Evolutionary conservation across 2,329 filamentous ascomycete species (phyloP), one percentile per base, ranked within the genome.

Genomic region (Neonectria neomacrospora): DNA sequence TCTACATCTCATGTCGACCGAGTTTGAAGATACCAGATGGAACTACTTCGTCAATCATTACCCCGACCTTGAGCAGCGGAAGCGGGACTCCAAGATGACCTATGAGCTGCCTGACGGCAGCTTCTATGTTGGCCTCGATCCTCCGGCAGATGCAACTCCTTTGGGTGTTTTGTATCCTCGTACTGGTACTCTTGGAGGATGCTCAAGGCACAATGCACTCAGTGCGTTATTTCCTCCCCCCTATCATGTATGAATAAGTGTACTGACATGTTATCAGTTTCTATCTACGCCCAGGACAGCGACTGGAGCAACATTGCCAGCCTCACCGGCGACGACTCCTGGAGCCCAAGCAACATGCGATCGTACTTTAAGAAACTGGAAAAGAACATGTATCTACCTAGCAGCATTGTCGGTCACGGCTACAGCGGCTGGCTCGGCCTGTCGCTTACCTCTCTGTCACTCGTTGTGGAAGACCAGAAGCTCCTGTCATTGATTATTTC

Each of bases 21-120:
- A 74, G 53, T 69, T 74, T 11, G 70, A 72, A 47, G 64, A 71
- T 8, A 75, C 71, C 0, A 55, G 68, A 47, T 90, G 88, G 87
- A 82, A 88, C 76, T 89, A 85, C 75, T 90, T 83, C 65, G 86
- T 90, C 61, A 83, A 84, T 55, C 88, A 90, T 74, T 89, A 88
- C 69, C 75, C 80, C 6, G 81, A 88, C 65, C 74, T 82, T 18
- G 73, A 76, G 5, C 54, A 65, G 3, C 81, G 82, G 11, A 82
- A 85, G 66, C 77, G 80, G 37, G 77, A 80, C 47, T 85, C 88
- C 69, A 83, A 90, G 76, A 75, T 78, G 68, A 77, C 75, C 0
- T 83, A 79, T 65, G 63, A 73, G 16, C 75, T 69, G 11, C 54
- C 77, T 0, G 71, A 80, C 23, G 81, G 81, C 3, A 68, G 71